phyloP scores from a whole-genome alignment of 2,329 filamentous ascomycete species.

The Botrytis squamosa region DNA sequence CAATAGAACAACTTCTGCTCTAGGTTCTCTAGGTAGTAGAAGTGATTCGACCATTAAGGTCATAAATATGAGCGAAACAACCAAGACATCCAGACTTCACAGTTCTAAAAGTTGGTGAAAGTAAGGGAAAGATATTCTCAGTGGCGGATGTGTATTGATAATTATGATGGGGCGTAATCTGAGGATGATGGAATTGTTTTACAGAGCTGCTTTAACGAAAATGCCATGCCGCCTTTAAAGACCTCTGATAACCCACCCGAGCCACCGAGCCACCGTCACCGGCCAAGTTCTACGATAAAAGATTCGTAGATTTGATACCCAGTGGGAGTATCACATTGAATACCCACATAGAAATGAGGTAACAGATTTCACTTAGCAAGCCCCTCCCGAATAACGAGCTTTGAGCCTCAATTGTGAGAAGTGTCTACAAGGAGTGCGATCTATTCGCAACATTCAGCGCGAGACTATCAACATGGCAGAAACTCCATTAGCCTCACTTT shows the following conservation, averaged over 20 bases:
- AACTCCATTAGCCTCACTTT: slow-evolving; percentile 77
- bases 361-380: neutral
- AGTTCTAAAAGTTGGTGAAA: neutral
- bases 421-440: neutral
- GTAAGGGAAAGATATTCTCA: neutral
- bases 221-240: slow-evolving; percentile 9
- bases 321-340: neutral
- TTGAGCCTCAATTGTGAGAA: neutral
- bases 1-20: slow-evolving; percentile 32
- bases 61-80: slow-evolving; percentile 16
- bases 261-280: neutral
- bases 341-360: neutral
- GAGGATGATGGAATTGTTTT: slow-evolving; percentile 25
- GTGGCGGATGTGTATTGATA: slow-evolving; percentile 4
- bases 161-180: neutral
- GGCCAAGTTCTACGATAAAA: neutral
- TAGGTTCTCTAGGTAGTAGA: slow-evolving; percentile 19
- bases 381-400: neutral
- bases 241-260: neutral
- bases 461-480: slow-evolving; percentile 40
- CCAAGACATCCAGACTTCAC: neutral
- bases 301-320: neutral
- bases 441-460: neutral
- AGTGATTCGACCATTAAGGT: slow-evolving; percentile 11
- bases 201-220: slow-evolving; percentile 29